Base-by-base conservation (phyloP, 2,329 filamentous ascomycete genomes). In the Keithomyces neogunnii region DNA sequence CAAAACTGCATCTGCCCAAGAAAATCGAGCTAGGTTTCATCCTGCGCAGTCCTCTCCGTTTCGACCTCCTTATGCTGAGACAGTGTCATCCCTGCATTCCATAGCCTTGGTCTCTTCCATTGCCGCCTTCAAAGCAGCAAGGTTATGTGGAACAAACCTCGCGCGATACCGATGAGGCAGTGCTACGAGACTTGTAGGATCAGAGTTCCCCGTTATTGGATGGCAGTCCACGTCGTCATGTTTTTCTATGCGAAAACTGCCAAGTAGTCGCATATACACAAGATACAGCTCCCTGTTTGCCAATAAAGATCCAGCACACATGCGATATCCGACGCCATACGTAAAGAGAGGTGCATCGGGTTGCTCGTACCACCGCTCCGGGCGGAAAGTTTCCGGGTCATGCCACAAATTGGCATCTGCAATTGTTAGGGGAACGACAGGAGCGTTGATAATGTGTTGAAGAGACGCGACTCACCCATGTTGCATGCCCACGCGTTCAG, bases 401-500 rank as follows among this genome's bases (percentile, higher is more conserved):
- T 49, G 48, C 55, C 55, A 56, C 3, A 56, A 46, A 6, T 50
- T 46, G 19, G 36, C 10, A 59, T 85, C 85, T 9, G 82, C 81
- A 2, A 85, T 70, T 19, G 64, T 3, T 79, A 7, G n/a, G 28
- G 26, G 40, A 5, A 19, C 5, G 10, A 11, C 10, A 19, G 19
- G 2, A 10, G 39, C 5, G 39, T 5, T 10, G 32, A 26, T 7
- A 33, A 9, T 5, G 30, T 10, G 19, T 36, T 33, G 31, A 79
- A 6, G 78, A 77, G 44, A 84, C 79, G 0, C 9, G 82, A 62
- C 72, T 60, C 67, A 81, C 80, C 81, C 78, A 83, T 84, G 55
- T 86, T 85, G 59, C 82, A 85, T 3, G 81, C 81, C 82, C 81
- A 85, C 0, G 81, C 78, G 52, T 86, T 86, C 30, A 86, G 66